Conservation (phyloP, 306 rosid species). For the Vicia sativa region DNA sequence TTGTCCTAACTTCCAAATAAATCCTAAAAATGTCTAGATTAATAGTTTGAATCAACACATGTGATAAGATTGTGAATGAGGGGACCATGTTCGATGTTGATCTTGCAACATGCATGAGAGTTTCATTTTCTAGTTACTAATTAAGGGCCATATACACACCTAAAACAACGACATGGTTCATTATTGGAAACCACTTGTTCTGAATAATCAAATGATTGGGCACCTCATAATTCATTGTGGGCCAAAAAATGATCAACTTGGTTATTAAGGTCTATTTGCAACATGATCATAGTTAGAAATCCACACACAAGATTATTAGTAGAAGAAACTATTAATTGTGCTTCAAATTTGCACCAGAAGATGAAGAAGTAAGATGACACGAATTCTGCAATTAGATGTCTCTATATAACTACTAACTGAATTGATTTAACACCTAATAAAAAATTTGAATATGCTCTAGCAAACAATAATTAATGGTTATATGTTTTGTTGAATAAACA, state of each 20-base stretch:
- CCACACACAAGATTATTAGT: not conserved
- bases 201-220: not conserved
- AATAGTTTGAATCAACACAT: not conserved
- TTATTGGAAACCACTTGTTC: not conserved
- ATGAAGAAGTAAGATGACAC: no score
- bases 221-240: not conserved
- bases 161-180: not conserved
- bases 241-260: not conserved
- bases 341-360: no score
- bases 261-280: not conserved
- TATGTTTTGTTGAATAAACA: slow-evolving; percentile 34
- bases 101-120: not conserved
- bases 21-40: not conserved
- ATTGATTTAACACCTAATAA: no score
- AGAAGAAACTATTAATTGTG: not conserved
- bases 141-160: not conserved
- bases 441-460: no score
- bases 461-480: not conserved
- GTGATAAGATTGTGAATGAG: not conserved
- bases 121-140: not conserved
- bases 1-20: not conserved
- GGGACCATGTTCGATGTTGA: not conserved
- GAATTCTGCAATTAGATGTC: no score
- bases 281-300: not conserved
- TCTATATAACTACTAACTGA: no score